These are phyloP conservation scores for Comarum palustre DNA, from an alignment of 306 rosid genomes.

Conservation along the genomic window DNA sequence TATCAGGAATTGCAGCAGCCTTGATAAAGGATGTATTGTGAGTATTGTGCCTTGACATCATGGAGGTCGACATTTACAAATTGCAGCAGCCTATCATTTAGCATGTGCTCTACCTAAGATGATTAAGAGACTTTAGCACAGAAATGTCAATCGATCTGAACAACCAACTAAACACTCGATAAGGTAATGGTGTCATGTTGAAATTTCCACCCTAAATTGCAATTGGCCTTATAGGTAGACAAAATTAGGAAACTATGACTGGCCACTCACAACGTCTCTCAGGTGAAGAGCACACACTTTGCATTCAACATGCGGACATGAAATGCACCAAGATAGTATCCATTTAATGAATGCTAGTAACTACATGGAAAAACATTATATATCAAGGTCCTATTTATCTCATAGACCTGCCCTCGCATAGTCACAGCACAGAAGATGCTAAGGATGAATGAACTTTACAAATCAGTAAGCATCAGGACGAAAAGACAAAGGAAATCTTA, in stretches of 20 bases:
- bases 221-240: neutral
- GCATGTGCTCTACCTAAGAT: slow-evolving; percentile 64
- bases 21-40: slow-evolving; percentile 1
- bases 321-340: neutral
- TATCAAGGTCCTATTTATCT: neutral
- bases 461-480: neutral
- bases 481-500: neutral
- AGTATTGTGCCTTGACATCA: slow-evolving; percentile 60
- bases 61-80: slow-evolving; percentile 61
- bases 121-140: slow-evolving; percentile 27
- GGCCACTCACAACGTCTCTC: neutral
- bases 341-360: neutral
- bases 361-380: neutral
- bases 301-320: neutral
- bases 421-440: neutral
- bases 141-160: slow-evolving; percentile 20
- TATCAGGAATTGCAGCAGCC: neutral
- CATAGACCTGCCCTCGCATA: neutral
- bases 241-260: neutral
- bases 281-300: neutral
- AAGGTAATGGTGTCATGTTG: neutral
- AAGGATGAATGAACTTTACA: neutral
- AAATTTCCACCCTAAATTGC: neutral
- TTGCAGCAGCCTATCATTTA: slow-evolving; percentile 52
- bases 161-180: slow-evolving; percentile 11